Evolutionary conservation across 768 basidiomycete genomes (phyloP).

Genomic region (Phaeotremella fagi): DNA sequence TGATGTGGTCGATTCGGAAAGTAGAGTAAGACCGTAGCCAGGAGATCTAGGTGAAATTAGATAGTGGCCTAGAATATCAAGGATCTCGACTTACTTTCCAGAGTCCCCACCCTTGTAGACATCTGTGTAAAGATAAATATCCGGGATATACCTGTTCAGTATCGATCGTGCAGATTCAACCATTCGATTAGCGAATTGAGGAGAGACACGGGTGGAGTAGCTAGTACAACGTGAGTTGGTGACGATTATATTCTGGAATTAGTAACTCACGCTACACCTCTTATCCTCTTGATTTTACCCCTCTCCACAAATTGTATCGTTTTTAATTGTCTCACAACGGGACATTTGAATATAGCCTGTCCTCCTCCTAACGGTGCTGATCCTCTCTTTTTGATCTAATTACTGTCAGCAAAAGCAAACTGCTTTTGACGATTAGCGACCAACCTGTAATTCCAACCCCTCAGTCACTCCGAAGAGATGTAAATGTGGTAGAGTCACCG

Average conservation of each 20-base stretch:
- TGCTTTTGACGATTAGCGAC: not conserved
- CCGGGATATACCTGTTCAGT: slow-evolving; percentile 92
- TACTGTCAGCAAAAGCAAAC: not conserved
- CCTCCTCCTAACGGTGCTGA: slow-evolving; percentile 86
- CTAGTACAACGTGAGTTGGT: slow-evolving; percentile 50
- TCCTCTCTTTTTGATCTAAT: slow-evolving; percentile 88
- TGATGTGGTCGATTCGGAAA: slow-evolving; percentile 88
- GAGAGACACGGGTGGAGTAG: slow-evolving; percentile 92
- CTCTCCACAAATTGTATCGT: slow-evolving; percentile 86
- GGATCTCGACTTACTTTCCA: slow-evolving; percentile 67
- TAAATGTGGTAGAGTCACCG: slow-evolving; percentile 83
- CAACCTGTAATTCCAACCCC: slow-evolving; percentile 74
- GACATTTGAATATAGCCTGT: slow-evolving; percentile 88
- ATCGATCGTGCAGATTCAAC: slow-evolving; percentile 90
- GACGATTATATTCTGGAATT: not conserved
- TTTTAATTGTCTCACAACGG: slow-evolving; percentile 82
- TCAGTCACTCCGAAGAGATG: slow-evolving; percentile 86
- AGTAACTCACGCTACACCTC: slow-evolving; percentile 80
- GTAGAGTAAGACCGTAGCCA: slow-evolving; percentile 83
- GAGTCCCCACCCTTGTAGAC: slow-evolving; percentile 97
- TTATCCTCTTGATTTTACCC: slow-evolving; percentile 87
- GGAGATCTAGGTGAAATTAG: slow-evolving; percentile 88
- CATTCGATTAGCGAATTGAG: slow-evolving; percentile 96
- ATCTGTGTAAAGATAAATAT: slow-evolving; percentile 96
- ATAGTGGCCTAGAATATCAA: no score